Base-by-base conservation (phyloP, 1,139 yeast genomes). In the Saccharomycopsis hybrid region DNA sequence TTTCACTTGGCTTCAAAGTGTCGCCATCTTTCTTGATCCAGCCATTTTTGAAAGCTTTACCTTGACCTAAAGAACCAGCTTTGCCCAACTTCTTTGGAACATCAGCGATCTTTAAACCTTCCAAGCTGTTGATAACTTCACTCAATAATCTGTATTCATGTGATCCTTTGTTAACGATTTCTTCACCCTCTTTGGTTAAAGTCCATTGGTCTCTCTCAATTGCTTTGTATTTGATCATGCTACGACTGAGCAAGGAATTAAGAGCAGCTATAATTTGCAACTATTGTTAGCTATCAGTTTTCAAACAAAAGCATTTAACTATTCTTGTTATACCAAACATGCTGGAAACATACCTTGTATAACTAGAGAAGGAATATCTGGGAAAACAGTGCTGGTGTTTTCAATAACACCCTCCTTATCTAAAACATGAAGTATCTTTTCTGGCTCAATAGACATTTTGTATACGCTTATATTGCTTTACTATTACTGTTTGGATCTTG, bases 31-130 rank as follows among this genome's bases (percentile, higher is more conserved):
- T 92, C 58, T 78, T 71, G 61, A 92, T 82, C 99, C 99, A 92
- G 47, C 95, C 95, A 67, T 90, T 90, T 70, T 89, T 92, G 77
- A 92, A 92, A n/a, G 97, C 98, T 62, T 90, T 84, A 60, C 95
- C 96, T 71, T 92, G 98, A 54, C 98, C 99, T 56, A 90, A 77
- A 60, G 84, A 82, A 54, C 97, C 97, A 56, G 80, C 78, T 47
- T 81, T 71, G 47, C 97, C 97, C 67, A 90, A 73, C 57, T 83
- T 78, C 53, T 80, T 66, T 48, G 80, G 78, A 53, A 92, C 95
- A 53, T 92, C 97, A 28, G 85, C 66, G 58, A 92, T 82, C 62
- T 86, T 85, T 62, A 92, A 75, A 42, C 94, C 89, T 54, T 85
- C 95, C 53, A 89, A 67, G 40, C 85, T 74, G 60, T 81, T 77